These are phyloP conservation scores for Guadua angustifolia DNA, from an alignment of 176 grass and related monocot genomes.

Conservation along the genomic window DNA sequence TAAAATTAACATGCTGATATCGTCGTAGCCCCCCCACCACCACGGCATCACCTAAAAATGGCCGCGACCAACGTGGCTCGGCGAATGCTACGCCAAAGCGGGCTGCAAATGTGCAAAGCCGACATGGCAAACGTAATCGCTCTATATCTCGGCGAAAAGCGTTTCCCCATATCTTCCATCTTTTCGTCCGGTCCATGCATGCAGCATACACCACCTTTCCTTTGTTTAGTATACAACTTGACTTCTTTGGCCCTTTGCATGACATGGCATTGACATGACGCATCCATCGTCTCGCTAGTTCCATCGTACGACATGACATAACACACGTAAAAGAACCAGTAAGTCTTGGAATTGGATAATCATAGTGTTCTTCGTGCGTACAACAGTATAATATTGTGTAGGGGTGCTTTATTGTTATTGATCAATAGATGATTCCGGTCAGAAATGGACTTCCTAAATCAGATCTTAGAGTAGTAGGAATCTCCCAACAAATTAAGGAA, in stretches of 20 bases:
- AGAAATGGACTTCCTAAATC: too few species aligned
- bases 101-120: constrained; percentile 38
- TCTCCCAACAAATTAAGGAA: too few species aligned
- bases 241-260: constrained; percentile 6
- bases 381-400: too few species aligned
- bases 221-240: constrained; percentile 28
- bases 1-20: constrained; percentile 33
- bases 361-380: not conserved
- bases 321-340: not conserved
- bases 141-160: constrained; percentile 30
- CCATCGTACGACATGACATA: not conserved
- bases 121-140: constrained; percentile 46
- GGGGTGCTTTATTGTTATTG: too few species aligned
- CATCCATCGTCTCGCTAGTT: constrained; percentile 1
- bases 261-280: constrained; percentile 37
- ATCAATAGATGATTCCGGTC: too few species aligned
- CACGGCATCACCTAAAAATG: not conserved
- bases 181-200: constrained; percentile 30
- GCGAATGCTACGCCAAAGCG: not conserved
- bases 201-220: not conserved
- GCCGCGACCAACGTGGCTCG: not conserved
- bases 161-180: constrained; percentile 30
- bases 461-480: too few species aligned
- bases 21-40: constrained; percentile 9
- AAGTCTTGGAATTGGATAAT: not conserved